Base-by-base conservation (phyloP, 2,329 filamentous ascomycete species). In the Lasiodiplodia gonubiensis region DNA sequence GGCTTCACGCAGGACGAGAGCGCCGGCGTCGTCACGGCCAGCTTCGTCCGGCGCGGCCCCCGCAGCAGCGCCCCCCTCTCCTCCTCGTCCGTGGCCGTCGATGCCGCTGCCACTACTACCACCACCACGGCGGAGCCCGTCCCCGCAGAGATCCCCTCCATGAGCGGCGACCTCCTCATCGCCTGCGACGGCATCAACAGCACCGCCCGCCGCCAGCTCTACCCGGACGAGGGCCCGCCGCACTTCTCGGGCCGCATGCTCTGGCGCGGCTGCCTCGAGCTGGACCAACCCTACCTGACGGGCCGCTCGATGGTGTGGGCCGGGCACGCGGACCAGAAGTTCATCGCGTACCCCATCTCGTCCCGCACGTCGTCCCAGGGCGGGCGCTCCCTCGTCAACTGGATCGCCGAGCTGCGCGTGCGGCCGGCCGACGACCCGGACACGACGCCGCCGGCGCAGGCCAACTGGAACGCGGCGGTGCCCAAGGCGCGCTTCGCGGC, bases 161-260 rank as follows among this genome's bases (percentile, higher is more conserved):
- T 77, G 46, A 74, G 71, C 1, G 77, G 76, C 5, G 74, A 79
- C 54, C 46, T 81, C 0, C 71, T 82, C 23, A 74, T 83, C 64
- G 81, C 80, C 7, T 79, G 79, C 3, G 81, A 83, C 68, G 81
- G 81, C 6, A 82, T 83, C 73, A 83, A 83, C 69, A 82, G 80
- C 53, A 79, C 78, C 1, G 80, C 77, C 21, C 73, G 81, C 10
- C 73, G 74, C 30, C 68, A 81, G 11, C 71, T 83, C 2, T 83
- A 83, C 68, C 80, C 81, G 0, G 66, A 78, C 11, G 81, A 83
- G 72, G 81, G 81, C 0, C 81, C 78, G 2, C 81, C 80, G 4
- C 78, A 75, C 30, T 83, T 83, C 68, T 82, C 80, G 0, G 80
- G 81, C 4, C 76, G 81, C n/a, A 81, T 83, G 66, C 75, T 83